These are phyloP conservation scores for Leccinum aurantiacum DNA, from an alignment of 768 basidiomycete species.

Conservation along the genomic window DNA sequence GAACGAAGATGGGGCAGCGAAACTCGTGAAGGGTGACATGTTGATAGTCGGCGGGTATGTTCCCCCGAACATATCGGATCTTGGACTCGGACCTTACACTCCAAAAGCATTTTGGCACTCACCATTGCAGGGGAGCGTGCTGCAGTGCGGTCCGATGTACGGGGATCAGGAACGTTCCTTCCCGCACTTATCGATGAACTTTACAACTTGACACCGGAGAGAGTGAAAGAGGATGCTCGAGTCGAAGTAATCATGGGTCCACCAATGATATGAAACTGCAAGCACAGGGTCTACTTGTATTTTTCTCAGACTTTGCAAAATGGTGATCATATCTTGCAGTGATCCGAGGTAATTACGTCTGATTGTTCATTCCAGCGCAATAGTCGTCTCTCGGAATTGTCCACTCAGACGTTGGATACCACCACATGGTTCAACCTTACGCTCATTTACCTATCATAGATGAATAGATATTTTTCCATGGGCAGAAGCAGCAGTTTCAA, in stretches of 20 bases:
- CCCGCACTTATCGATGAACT: constrained; percentile 66
- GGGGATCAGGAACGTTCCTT: constrained; percentile 64
- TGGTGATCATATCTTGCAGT: too few relatives aligned
- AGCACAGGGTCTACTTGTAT: too few relatives aligned
- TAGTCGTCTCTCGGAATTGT: too few relatives aligned
- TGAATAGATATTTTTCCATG: too few relatives aligned
- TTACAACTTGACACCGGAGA: constrained; percentile 42
- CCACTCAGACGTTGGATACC: too few relatives aligned
- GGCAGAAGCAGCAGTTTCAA: too few relatives aligned
- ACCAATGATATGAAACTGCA: too few relatives aligned
- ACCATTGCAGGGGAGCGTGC: constrained; percentile 64
- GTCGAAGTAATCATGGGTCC: constrained; percentile 21
- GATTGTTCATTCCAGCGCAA: too few relatives aligned
- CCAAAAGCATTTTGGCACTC: constrained; percentile 50
- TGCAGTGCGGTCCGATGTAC: constrained; percentile 48
- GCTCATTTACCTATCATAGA: too few relatives aligned
- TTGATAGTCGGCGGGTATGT: constrained; percentile 76
- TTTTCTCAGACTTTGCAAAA: too few relatives aligned
- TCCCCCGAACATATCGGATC: background rate
- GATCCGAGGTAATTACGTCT: too few relatives aligned
- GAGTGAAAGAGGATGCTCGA: constrained; percentile 30
- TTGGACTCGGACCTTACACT: constrained; percentile 6
- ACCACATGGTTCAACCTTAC: too few relatives aligned
- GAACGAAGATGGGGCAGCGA: constrained; percentile 33
- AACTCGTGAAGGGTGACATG: constrained; percentile 74